Percentiles rank a stretch among this genome's conserved stretches.
Conservation (phyloP, 495 filamentous ascomycete species). For the Neurospora sp. region DNA sequence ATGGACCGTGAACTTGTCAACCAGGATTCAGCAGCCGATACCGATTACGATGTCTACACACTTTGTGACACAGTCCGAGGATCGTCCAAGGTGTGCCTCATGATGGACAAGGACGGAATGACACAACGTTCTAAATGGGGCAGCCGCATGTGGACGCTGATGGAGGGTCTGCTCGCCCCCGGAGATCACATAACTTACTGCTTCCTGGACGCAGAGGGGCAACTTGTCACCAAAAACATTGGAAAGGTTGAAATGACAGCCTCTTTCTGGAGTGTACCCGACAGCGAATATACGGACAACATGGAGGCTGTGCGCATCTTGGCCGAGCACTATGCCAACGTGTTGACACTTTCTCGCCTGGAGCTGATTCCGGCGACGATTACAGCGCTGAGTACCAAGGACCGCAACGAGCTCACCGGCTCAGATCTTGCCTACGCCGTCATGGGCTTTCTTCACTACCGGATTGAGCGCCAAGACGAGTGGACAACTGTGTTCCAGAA, state of each 20-base stretch:
- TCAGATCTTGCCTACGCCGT: slow-evolving; percentile 38
- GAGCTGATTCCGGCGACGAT: slow-evolving; percentile 12
- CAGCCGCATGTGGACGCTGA: slow-evolving; percentile 37
- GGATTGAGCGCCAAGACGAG: slow-evolving; percentile 23
- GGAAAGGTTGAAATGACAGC: slow-evolving; percentile 10
- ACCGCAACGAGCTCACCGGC: background rate
- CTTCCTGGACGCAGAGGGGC: background rate
- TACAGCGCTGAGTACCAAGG: slow-evolving; percentile 5
- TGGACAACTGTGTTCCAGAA: slow-evolving; percentile 31
- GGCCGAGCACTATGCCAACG: slow-evolving; percentile 12
- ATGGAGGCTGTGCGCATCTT: slow-evolving; percentile 5
- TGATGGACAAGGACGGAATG: background rate
- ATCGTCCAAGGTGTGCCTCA: slow-evolving; percentile 5
- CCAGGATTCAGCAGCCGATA: background rate
- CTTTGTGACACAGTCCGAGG: slow-evolving; percentile 10
- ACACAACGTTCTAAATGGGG: slow-evolving; percentile 25
- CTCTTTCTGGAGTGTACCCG: slow-evolving; percentile 1
- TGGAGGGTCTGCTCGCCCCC: slow-evolving; percentile 33
- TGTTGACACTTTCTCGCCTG: slow-evolving; percentile 10
- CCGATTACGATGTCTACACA: slow-evolving; percentile 7
- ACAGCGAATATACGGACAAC: background rate
- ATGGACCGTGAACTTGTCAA: background rate
- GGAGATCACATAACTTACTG: slow-evolving; percentile 1
- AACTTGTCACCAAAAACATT: background rate
- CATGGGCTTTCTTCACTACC: slow-evolving; percentile 28